Conservation (phyloP, 2,329 filamentous ascomycete genomes). For the Neofusicoccum umdonicola region DNA sequence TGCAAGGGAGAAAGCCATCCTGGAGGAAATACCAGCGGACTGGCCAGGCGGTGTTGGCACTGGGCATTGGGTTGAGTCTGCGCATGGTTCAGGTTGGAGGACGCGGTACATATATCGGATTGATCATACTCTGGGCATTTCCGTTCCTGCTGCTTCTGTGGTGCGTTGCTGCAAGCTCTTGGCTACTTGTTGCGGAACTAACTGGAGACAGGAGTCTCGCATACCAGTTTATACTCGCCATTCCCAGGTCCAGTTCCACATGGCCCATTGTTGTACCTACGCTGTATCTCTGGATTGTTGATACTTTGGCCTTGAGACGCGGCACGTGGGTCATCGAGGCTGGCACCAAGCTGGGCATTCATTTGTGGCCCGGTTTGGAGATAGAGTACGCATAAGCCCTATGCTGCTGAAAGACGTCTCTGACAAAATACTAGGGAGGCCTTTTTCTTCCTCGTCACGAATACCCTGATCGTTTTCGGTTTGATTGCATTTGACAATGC, state of each 20-base stretch:
- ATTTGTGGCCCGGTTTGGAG: constrained; percentile 65
- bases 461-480: constrained; percentile 67
- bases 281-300: constrained; percentile 69
- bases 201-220: constrained; percentile 51
- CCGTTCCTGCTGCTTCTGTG: constrained; percentile 65
- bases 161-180: constrained; percentile 29
- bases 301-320: constrained; percentile 63
- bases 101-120: constrained; percentile 63
- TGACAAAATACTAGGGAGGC: constrained; percentile 52
- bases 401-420: not conserved
- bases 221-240: constrained; percentile 60
- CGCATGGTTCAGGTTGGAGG: constrained; percentile 48
- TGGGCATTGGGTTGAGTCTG: constrained; percentile 46
- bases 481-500: constrained; percentile 68
- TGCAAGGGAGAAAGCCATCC: not conserved
- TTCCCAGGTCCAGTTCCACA: constrained; percentile 58
- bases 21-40: constrained; percentile 37
- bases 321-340: constrained; percentile 71
- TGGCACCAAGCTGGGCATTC: constrained; percentile 64
- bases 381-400: constrained; percentile 50
- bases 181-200: not conserved
- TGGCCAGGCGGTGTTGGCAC: constrained; percentile 47
- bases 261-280: constrained; percentile 64
- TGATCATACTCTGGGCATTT: constrained; percentile 68
- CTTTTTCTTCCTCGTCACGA: constrained; percentile 69